Conservation (phyloP, 306 rosid species). For the Lathyrus sativus region DNA sequence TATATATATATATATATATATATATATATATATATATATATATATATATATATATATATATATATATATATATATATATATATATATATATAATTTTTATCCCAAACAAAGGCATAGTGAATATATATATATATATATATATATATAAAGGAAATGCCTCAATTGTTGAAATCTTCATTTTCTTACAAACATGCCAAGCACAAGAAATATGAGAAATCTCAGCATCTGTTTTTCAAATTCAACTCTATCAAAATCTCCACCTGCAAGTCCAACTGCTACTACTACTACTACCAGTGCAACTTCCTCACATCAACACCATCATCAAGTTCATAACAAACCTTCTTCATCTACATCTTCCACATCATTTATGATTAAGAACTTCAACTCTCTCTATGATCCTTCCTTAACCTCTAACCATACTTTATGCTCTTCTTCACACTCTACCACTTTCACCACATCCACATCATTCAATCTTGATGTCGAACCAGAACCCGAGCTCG, state of each 20-base stretch:
- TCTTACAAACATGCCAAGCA: conserved; percentile 51
- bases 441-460: conserved; percentile 26
- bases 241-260: conserved; percentile 44
- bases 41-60: too few species aligned
- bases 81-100: too few species aligned
- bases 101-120: too few species aligned
- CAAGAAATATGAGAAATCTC: conserved; percentile 39
- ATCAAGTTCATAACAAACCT: conserved; percentile 30
- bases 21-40: too few species aligned
- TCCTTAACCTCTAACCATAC: conserved; percentile 35
- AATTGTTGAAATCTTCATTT: neutral
- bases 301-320: conserved; percentile 14
- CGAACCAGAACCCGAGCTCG: conserved; percentile 18
- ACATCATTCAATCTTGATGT: conserved; percentile 21
- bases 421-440: conserved; percentile 39
- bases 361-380: conserved; percentile 61
- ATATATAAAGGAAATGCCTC: neutral
- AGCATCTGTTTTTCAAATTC: conserved; percentile 70
- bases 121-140: too few species aligned
- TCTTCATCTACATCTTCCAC: conserved; percentile 31
- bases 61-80: too few species aligned
- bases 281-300: neutral
- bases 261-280: conserved; percentile 16
- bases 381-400: conserved; percentile 81
- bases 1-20: too few species aligned